phyloP scores from a whole-genome alignment of 2,329 filamentous ascomycete species.

The Hypoxylon sp. region DNA sequence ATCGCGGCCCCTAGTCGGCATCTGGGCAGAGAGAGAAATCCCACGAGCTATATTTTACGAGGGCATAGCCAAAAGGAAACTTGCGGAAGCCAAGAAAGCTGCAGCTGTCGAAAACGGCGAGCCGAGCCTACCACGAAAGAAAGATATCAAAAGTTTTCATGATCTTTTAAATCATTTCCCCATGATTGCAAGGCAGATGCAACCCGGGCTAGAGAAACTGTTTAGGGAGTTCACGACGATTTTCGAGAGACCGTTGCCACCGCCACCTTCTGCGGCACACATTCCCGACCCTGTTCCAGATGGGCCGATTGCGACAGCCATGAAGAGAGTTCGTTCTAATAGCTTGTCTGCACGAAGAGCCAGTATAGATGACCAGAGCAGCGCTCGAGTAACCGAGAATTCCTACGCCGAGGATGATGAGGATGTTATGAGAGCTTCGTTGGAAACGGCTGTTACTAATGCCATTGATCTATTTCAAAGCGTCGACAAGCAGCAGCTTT shows the following conservation, averaged over 20 bases:
- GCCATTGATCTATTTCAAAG: constrained; percentile 96
- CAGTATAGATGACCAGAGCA: constrained; percentile 57
- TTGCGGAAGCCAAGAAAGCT: constrained; percentile 57
- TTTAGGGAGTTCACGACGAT: constrained; percentile 91
- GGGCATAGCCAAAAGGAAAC: constrained; percentile 59
- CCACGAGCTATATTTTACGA: constrained; percentile 73
- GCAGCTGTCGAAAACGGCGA: constrained; percentile 60
- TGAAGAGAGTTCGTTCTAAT: constrained; percentile 69
- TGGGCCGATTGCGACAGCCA: constrained; percentile 68
- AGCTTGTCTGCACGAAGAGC: constrained; percentile 59
- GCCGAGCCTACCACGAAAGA: constrained; percentile 76
- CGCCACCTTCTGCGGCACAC: constrained; percentile 74
- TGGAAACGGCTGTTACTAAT: constrained; percentile 92
- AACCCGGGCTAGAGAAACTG: constrained; percentile 87
- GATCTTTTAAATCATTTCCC: constrained; percentile 93
- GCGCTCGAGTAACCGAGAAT: constrained; percentile 69
- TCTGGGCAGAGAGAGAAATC: constrained; percentile 82
- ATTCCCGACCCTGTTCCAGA: constrained; percentile 73
- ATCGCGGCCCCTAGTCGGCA: constrained; percentile 86
- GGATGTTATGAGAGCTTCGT: constrained; percentile 86
- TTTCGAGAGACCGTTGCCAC: constrained; percentile 86
- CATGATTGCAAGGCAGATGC: constrained; percentile 97
- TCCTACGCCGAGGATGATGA: constrained; percentile 91
- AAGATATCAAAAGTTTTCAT: constrained; percentile 90
- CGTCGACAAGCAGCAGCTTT: constrained; percentile 96